Evolutionary conservation across 202 grass and related monocot genomes (phyloP).

Genomic region (Musa balbisiana): DNA sequence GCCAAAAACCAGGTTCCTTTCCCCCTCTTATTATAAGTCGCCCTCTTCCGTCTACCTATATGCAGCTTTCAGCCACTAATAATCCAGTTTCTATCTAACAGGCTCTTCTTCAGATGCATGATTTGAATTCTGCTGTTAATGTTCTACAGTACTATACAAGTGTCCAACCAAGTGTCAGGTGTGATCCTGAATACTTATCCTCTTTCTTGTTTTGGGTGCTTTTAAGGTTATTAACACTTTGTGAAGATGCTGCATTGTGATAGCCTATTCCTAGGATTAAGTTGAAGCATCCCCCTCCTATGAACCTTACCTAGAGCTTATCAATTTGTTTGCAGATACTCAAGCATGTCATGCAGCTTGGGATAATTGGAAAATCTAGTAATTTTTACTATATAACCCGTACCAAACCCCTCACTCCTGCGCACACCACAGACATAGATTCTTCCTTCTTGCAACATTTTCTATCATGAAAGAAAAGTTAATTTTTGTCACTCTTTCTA

Average conservation of each 20-base stretch:
- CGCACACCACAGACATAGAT: no score
- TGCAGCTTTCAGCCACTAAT: neutral
- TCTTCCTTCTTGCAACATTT: no score
- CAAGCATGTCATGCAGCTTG: no score
- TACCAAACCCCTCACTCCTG: no score
- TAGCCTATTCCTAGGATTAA: neutral
- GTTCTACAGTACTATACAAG: conserved; percentile 74
- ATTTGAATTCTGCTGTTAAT: conserved; percentile 57
- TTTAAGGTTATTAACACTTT: neutral
- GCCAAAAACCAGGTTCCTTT: conserved; percentile 80
- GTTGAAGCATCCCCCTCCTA: neutral
- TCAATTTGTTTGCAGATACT: no score
- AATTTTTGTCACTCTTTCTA: no score
- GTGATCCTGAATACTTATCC: neutral
- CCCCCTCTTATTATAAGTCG: neutral
- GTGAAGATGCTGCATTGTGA: neutral
- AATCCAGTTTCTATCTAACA: conserved; percentile 10
- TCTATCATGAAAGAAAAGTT: no score
- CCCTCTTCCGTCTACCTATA: neutral
- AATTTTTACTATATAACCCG: no score
- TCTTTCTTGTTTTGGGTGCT: neutral
- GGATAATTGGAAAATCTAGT: no score
- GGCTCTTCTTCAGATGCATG: conserved; percentile 96
- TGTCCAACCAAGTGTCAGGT: conserved; percentile 98
- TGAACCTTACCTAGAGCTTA: neutral